Conservation (phyloP, 2,329 filamentous ascomycete species). For the Penicillium hesseltinei region DNA sequence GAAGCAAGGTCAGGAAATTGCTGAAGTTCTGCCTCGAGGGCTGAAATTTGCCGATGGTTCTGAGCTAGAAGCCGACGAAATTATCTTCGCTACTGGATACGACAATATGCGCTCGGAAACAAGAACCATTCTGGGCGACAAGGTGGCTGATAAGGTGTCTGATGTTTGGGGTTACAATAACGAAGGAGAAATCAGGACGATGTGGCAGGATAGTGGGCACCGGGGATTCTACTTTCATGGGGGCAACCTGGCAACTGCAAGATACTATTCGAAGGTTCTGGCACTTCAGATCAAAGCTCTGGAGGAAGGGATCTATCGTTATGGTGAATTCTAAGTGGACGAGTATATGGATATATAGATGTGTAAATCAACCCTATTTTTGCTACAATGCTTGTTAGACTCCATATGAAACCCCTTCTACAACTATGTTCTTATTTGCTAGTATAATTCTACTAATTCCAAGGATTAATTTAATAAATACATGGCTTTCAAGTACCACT, state of each 20-base stretch:
- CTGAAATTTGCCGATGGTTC: neutral
- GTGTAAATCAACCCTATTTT: too few relatives aligned
- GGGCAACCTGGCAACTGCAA: neutral
- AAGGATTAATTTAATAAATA: too few relatives aligned
- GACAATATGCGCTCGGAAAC: neutral
- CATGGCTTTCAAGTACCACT: too few relatives aligned
- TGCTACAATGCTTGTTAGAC: too few relatives aligned
- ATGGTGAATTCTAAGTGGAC: neutral
- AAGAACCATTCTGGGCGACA: neutral
- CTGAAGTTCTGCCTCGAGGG: slow-evolving; percentile 46
- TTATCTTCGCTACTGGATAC: neutral
- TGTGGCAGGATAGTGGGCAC: neutral
- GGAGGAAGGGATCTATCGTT: neutral
- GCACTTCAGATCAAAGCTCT: neutral
- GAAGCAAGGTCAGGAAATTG: slow-evolving; percentile 61
- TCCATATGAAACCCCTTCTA: too few relatives aligned
- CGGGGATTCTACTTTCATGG: neutral
- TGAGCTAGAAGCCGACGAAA: neutral
- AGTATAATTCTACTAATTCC: too few relatives aligned
- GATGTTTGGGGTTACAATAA: neutral
- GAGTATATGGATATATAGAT: neutral
- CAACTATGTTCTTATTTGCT: too few relatives aligned
- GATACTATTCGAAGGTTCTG: neutral
- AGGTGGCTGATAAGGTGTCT: neutral
- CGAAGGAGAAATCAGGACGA: neutral